These are phyloP conservation scores for Pyrenophora seminiperda DNA, from an alignment of 2,329 filamentous ascomycete genomes.

Conservation along the genomic window DNA sequence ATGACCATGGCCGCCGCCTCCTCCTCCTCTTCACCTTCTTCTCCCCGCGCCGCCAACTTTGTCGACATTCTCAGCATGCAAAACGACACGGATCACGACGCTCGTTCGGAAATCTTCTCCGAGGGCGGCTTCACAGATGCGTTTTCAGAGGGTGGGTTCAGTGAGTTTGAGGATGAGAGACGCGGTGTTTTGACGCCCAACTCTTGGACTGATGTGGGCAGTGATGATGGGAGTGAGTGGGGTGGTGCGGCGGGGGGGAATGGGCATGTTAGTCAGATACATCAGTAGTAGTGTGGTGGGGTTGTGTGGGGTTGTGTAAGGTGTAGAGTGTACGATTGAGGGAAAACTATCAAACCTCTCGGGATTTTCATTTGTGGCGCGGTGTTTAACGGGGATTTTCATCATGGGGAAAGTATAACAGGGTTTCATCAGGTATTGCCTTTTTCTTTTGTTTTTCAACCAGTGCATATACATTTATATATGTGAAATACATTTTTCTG, in stretches of 20 bases:
- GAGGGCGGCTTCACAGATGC: constrained; percentile 46
- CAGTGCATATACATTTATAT: too few species aligned
- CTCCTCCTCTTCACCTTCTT: constrained; percentile 33
- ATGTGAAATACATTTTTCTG: too few species aligned
- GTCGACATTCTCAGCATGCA: constrained; percentile 45
- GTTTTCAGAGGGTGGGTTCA: constrained; percentile 42
- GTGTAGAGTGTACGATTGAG: too few species aligned
- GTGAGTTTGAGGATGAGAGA: constrained; percentile 30
- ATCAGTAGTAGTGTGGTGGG: constrained; percentile 29
- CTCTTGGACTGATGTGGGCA: constrained; percentile 50
- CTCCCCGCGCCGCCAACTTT: constrained; percentile 38
- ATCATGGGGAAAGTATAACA: too few species aligned
- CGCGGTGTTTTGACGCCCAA: constrained; percentile 45
- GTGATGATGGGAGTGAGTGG: constrained; percentile 48
- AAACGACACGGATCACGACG: constrained; percentile 42
- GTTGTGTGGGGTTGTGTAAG: too few species aligned
- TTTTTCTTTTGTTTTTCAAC: too few species aligned
- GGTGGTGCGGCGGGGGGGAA: constrained; percentile 32
- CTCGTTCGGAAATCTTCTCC: constrained; percentile 43
- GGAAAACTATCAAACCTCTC: too few species aligned
- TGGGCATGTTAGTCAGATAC: constrained; percentile 31
- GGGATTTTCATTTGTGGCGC: too few species aligned
- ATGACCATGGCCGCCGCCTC: constrained; percentile 35
- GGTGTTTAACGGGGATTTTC: too few species aligned
- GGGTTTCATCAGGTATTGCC: too few species aligned